Conservation (phyloP, 306 rosid genomes). For the Prunus davidiana region DNA sequence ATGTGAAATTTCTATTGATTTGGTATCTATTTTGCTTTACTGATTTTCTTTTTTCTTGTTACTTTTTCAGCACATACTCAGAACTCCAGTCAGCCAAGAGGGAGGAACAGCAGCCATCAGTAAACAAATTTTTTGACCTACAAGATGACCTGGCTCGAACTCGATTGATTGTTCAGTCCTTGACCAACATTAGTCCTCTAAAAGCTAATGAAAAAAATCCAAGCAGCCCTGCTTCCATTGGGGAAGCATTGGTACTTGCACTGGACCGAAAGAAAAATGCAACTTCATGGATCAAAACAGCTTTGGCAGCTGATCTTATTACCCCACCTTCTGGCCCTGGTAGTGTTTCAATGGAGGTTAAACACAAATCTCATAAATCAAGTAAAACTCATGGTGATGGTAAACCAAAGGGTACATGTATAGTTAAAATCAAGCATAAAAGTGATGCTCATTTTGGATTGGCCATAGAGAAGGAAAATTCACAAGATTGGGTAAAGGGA, state of each 20-base stretch:
- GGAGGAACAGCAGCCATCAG: constrained; percentile 17
- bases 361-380: background rate
- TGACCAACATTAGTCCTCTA: constrained; percentile 11
- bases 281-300: constrained; percentile 30
- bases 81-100: constrained; percentile 25
- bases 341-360: constrained; percentile 12
- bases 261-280: constrained; percentile 31
- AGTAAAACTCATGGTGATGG: background rate
- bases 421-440: constrained; percentile 8
- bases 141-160: constrained; percentile 21
- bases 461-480: constrained; percentile 2
- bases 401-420: constrained; percentile 15
- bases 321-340: constrained; percentile 5
- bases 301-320: constrained; percentile 31
- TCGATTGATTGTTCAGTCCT: constrained; percentile 15
- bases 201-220: constrained; percentile 16
- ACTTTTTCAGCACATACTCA: constrained; percentile 25
- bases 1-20: background rate
- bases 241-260: constrained; percentile 28
- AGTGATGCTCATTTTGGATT: constrained; percentile 14
- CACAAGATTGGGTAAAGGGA: constrained; percentile 30
- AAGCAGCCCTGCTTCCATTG: background rate
- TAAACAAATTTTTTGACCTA: constrained; percentile 23
- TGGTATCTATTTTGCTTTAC: background rate
- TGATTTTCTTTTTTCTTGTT: background rate